Conservation (phyloP, 2,329 filamentous ascomycete species). For the Aspergillus pseudoterreus region DNA sequence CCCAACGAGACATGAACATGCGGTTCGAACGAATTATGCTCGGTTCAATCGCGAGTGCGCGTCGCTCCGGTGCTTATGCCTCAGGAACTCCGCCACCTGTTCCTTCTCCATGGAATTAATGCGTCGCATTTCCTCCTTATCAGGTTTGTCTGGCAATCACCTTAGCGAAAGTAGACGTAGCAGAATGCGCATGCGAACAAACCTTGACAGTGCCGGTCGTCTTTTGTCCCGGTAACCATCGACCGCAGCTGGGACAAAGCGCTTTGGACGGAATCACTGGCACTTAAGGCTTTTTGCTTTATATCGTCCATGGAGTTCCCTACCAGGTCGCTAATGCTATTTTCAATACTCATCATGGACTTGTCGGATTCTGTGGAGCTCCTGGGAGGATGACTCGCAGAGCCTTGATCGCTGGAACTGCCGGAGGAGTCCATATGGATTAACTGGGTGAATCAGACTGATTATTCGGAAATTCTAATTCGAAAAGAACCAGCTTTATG, state of each 20-base stretch:
- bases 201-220: neutral
- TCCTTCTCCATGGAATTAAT: constrained; percentile 29
- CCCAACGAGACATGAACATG: neutral
- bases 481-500: neutral
- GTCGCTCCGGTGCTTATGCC: constrained; percentile 27
- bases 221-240: constrained; percentile 7
- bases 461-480: no score
- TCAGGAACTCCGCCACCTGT: constrained; percentile 30
- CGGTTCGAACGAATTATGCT: constrained; percentile 1
- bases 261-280: constrained; percentile 11
- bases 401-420: no score
- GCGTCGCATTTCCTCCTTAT: constrained; percentile 16
- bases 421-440: neutral
- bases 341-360: constrained; percentile 2
- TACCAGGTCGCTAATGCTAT: constrained; percentile 8
- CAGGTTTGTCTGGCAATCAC: neutral
- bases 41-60: neutral
- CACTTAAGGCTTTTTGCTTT: constrained; percentile 7
- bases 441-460: no score
- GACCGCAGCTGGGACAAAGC: constrained; percentile 11
- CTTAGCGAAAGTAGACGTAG: neutral
- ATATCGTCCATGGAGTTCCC: constrained; percentile 9
- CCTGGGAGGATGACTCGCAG: neutral
- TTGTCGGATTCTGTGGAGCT: neutral
- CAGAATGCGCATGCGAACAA: neutral